phyloP scores from a whole-genome alignment of 176 grass and related monocot genomes.

The Otatea glauca region DNA sequence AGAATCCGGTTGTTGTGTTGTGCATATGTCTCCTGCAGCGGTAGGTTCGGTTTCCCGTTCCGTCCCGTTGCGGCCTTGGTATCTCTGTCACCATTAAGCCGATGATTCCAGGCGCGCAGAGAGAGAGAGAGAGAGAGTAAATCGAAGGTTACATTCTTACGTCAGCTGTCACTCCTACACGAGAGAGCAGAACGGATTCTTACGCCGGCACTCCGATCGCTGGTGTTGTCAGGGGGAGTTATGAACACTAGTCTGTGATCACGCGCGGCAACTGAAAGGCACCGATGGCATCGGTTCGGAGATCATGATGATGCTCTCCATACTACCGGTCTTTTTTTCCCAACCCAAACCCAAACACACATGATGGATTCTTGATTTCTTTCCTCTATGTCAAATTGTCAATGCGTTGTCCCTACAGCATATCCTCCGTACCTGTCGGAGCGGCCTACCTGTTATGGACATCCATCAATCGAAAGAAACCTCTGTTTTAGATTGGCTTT shows the following conservation, averaged over 20 bases:
- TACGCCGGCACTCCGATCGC: not conserved
- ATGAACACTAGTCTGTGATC: not conserved
- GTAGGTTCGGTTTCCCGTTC: not conserved
- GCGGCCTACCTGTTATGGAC: not conserved
- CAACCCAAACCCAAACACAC: not conserved
- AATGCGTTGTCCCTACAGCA: not conserved
- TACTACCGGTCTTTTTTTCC: not conserved
- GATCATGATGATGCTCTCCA: not conserved
- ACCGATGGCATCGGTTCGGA: not conserved
- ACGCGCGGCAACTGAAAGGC: not conserved
- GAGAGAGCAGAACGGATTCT: not conserved
- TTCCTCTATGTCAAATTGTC: not conserved
- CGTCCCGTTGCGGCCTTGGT: not conserved
- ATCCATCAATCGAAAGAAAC: not conserved
- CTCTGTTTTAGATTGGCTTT: not conserved
- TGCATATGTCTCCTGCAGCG: not conserved
- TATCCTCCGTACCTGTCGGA: not conserved
- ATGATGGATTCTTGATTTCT: not conserved
- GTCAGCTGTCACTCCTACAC: not conserved
- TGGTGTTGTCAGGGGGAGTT: constrained; percentile 7
- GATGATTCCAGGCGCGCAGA: not conserved
- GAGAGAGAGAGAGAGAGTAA: not conserved
- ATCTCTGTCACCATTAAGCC: not conserved
- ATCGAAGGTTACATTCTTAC: not conserved
- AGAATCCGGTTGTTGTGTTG: not conserved